Evolutionary conservation across 257 asterid species (phyloP).

Genomic region (Henckelia pumila): DNA sequence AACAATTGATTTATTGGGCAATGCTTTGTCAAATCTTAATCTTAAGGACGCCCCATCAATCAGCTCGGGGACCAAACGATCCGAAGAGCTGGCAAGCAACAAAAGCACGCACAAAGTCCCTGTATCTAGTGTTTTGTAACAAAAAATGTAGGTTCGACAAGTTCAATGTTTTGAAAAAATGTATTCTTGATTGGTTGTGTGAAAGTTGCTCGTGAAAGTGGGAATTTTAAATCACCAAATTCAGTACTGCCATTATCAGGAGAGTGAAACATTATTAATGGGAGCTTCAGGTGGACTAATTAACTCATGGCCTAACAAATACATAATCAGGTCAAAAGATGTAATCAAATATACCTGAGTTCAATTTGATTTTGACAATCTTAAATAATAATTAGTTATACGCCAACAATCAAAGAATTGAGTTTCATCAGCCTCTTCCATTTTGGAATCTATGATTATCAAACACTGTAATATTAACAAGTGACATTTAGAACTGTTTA

Average conservation of each 20-base stretch:
- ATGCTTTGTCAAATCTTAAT: slow-evolving; percentile 49
- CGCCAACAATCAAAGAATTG: too few relatives aligned
- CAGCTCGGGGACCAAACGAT: slow-evolving; percentile 22
- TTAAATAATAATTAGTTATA: too few relatives aligned
- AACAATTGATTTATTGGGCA: slow-evolving; percentile 43
- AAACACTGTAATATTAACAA: too few relatives aligned
- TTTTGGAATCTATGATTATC: too few relatives aligned
- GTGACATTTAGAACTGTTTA: too few relatives aligned
- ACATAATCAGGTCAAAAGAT: too few relatives aligned
- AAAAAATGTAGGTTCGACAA: not conserved
- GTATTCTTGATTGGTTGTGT: not conserved
- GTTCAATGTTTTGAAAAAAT: not conserved
- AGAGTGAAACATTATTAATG: not conserved
- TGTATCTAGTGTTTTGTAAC: not conserved
- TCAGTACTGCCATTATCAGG: not conserved
- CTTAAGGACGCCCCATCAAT: slow-evolving; percentile 32
- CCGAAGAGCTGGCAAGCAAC: slow-evolving; percentile 17
- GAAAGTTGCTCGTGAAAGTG: not conserved
- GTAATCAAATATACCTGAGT: not conserved
- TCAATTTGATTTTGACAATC: not conserved
- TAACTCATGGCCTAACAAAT: not conserved
- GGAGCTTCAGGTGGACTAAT: not conserved
- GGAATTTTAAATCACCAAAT: not conserved
- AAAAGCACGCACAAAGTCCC: slow-evolving; percentile 20
- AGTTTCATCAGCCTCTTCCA: too few relatives aligned